A percentile compares a stretch with the other conserved stretches of the same genome.
These are phyloP conservation scores for Acidomyces sp. DNA, from an alignment of 495 filamentous ascomycete species.

Conservation along the genomic window DNA sequence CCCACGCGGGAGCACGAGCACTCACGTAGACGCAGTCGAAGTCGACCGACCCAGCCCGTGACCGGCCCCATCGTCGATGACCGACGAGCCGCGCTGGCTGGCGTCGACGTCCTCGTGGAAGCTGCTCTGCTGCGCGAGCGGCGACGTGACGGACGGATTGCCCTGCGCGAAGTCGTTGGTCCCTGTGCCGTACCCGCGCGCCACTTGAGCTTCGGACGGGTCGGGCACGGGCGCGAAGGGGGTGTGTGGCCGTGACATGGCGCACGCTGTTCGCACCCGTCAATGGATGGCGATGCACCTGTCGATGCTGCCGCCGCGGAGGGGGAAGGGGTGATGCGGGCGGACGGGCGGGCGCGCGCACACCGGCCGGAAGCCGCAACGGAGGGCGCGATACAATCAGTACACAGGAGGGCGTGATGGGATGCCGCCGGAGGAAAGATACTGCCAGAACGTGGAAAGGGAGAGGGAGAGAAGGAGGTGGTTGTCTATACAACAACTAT, in stretches of 20 bases:
- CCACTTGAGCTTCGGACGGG: conserved; percentile 20
- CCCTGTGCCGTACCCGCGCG: conserved; percentile 25
- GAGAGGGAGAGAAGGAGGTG: too few species aligned
- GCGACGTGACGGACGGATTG: conserved; percentile 30
- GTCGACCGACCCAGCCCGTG: conserved; percentile 29
- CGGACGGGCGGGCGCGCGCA: too few species aligned
- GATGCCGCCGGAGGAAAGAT: too few species aligned
- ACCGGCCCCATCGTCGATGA: conserved; percentile 36
- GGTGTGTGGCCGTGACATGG: conserved; percentile 20
- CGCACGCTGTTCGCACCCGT: not conserved
- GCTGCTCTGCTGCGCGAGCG: conserved; percentile 35
- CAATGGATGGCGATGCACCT: not conserved
- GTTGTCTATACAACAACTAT: too few species aligned
- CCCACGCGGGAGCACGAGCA: not conserved
- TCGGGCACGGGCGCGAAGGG: conserved; percentile 21
- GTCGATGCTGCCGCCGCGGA: not conserved
- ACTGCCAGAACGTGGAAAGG: too few species aligned
- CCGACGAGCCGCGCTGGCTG: conserved; percentile 49
- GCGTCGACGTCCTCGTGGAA: conserved; percentile 66
- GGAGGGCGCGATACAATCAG: too few species aligned
- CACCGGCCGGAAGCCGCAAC: too few species aligned
- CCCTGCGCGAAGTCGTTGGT: conserved; percentile 33
- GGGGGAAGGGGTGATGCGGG: not conserved
- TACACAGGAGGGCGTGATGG: too few species aligned
- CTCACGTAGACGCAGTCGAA: conserved; percentile 24